Evolutionary conservation across 1,284 basidiomycete species (phyloP).

Genomic region (Sphaerobolus stellatus): DNA sequence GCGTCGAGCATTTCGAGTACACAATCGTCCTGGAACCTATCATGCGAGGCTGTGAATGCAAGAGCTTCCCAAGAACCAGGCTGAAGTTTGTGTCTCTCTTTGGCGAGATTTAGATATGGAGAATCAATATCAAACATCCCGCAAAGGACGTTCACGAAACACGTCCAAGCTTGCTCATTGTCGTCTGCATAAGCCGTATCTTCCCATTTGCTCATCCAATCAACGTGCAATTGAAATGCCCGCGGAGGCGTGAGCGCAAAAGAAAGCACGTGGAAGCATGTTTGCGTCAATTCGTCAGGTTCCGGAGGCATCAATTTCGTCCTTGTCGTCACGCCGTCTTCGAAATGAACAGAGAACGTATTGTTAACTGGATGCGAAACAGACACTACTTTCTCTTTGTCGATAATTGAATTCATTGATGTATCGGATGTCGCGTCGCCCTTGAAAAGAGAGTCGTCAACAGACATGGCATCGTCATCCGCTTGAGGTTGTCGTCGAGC

Average conservation of each 20-base stretch:
- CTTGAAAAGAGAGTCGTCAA: constrained; percentile 14
- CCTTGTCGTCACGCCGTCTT: constrained; percentile 46
- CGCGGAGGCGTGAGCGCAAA: constrained; percentile 37
- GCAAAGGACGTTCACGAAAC: constrained; percentile 52
- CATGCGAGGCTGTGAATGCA: constrained; percentile 39
- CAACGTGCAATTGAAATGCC: constrained; percentile 51
- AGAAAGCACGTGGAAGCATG: constrained; percentile 62
- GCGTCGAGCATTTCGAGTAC: constrained; percentile 5
- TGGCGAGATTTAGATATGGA: constrained; percentile 16
- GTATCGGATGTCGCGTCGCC: constrained; percentile 21
- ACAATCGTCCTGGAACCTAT: constrained; percentile 36
- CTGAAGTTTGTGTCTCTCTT: constrained; percentile 16
- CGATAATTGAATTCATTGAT: constrained; percentile 16
- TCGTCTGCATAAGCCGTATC: constrained; percentile 38
- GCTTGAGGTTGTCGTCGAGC: constrained; percentile 20
- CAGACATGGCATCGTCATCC: constrained; percentile 14
- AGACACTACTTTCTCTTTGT: constrained; percentile 33
- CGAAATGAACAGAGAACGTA: constrained; percentile 46
- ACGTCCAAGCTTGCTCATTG: constrained; percentile 54
- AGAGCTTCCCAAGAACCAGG: constrained; percentile 35
- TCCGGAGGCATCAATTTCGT: constrained; percentile 52
- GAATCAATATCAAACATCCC: constrained; percentile 45
- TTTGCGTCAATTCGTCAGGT: constrained; percentile 51
- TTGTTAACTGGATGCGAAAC: constrained; percentile 45
- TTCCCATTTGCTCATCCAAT: constrained; percentile 60